Percentiles rank a stretch among this genome's conserved stretches.
These are phyloP conservation scores for Ilyonectria destructans DNA, from an alignment of 2,329 filamentous ascomycete species.

Conservation along the genomic window DNA sequence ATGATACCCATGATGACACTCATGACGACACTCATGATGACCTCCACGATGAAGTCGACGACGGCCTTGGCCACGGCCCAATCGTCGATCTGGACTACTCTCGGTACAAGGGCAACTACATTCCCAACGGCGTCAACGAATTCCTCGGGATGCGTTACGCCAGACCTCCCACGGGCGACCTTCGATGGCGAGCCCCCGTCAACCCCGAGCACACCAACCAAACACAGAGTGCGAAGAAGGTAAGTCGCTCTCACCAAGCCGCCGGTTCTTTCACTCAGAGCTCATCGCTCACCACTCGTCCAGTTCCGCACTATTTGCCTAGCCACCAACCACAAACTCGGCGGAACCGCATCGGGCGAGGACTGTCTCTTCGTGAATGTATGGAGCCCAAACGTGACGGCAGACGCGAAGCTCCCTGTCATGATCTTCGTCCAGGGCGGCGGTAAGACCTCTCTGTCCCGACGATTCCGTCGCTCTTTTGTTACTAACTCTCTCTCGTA, in stretches of 20 bases:
- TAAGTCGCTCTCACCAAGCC: slow-evolving; percentile 38
- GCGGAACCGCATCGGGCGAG: slow-evolving; percentile 42
- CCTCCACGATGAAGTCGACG: too few species aligned
- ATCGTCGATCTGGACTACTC: slow-evolving; percentile 62
- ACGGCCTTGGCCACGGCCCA: slow-evolving; percentile 14
- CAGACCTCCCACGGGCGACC: slow-evolving; percentile 64
- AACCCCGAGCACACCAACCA: slow-evolving; percentile 56
- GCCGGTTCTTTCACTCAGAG: background rate
- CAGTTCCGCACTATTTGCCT: slow-evolving; percentile 66
- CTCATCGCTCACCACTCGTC: background rate
- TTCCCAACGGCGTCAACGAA: slow-evolving; percentile 59
- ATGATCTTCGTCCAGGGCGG: slow-evolving; percentile 63
- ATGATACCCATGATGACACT: too few species aligned
- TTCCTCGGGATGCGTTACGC: slow-evolving; percentile 69
- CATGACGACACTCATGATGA: too few species aligned
- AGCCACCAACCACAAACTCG: slow-evolving; percentile 50
- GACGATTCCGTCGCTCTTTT: background rate
- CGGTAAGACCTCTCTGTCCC: slow-evolving; percentile 41
- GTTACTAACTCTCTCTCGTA: slow-evolving; percentile 16
- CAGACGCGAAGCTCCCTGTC: slow-evolving; percentile 54
- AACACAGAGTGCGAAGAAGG: slow-evolving; percentile 56
- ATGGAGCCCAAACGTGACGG: slow-evolving; percentile 58
- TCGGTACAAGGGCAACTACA: slow-evolving; percentile 59
- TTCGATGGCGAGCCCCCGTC: slow-evolving; percentile 67
- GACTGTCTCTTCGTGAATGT: slow-evolving; percentile 67